Evolutionary conservation across 1,139 yeast genomes (phyloP).

Genomic region (Williopsis jadinii): DNA sequence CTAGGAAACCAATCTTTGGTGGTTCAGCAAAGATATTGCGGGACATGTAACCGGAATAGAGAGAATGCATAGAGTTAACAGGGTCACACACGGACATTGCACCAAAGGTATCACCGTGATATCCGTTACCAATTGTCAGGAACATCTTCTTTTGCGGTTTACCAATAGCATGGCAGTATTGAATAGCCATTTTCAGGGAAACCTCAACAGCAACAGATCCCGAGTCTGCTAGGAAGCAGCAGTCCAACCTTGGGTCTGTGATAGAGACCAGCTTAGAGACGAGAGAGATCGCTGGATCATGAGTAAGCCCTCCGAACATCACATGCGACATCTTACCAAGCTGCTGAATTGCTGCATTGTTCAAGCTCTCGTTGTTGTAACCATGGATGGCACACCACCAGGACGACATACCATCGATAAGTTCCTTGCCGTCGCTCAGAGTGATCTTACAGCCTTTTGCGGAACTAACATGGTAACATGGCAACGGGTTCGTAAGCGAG

Average conservation of each 20-base stretch:
- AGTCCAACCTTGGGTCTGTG: constrained; percentile 21
- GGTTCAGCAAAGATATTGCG: constrained; percentile 24
- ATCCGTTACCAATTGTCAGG: constrained; percentile 22
- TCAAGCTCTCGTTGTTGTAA: constrained; percentile 25
- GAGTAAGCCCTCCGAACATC: constrained; percentile 30
- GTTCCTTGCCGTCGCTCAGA: constrained; percentile 14
- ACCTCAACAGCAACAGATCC: constrained; percentile 54
- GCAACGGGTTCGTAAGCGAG: constrained; percentile 23
- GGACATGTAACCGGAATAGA: constrained; percentile 25
- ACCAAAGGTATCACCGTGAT: constrained; percentile 27
- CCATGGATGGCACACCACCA: constrained; percentile 33
- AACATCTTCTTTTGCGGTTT: constrained; percentile 15
- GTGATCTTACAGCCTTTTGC: constrained; percentile 23
- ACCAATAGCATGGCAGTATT: constrained; percentile 28
- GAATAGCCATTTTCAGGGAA: constrained; percentile 44
- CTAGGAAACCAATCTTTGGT: constrained; percentile 17
- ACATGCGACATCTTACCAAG: constrained; percentile 25
- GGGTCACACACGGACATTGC: constrained; percentile 28
- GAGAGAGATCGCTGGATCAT: constrained; percentile 25
- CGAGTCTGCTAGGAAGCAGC: constrained; percentile 31
- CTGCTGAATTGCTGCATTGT: constrained; percentile 23
- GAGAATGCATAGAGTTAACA: constrained; percentile 26
- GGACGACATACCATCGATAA: constrained; percentile 30
- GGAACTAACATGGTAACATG: constrained; percentile 24
- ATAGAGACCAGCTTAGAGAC: constrained; percentile 19